Evolutionary conservation across 805 yeast species (phyloP).

Genomic region (Candida palmyrensis): DNA sequence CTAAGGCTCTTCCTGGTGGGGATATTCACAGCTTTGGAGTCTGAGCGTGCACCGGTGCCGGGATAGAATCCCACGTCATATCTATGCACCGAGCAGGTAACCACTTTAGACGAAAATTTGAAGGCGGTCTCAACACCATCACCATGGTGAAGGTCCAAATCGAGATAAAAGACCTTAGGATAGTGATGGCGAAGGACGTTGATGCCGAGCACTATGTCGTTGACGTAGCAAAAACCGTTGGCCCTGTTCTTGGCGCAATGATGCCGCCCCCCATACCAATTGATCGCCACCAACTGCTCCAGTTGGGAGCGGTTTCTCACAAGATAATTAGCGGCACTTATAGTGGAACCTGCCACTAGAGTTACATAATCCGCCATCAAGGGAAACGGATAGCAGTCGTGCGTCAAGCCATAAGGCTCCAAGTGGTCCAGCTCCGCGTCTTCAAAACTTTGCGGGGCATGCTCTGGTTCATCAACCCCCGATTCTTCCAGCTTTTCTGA

Average conservation of each 20-base stretch:
- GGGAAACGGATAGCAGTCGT: constrained; percentile 65
- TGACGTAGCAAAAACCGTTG: constrained; percentile 69
- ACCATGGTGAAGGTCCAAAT: constrained; percentile 75
- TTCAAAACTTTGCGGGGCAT: too few species aligned
- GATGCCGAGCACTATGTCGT: constrained; percentile 61
- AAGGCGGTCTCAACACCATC: constrained; percentile 75
- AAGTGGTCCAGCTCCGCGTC: too few species aligned
- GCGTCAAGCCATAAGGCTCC: constrained; percentile 42
- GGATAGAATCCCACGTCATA: constrained; percentile 68
- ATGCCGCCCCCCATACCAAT: constrained; percentile 81
- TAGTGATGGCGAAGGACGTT: constrained; percentile 43
- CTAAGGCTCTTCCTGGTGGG: constrained; percentile 55
- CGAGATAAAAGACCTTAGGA: constrained; percentile 53
- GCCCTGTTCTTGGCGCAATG: constrained; percentile 54
- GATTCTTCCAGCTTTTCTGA: constrained; percentile 7
- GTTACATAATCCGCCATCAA: constrained; percentile 45
- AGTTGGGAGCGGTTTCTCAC: constrained; percentile 4
- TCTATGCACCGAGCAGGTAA: constrained; percentile 61
- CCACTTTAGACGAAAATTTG: constrained; percentile 46
- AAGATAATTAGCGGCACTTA: constrained; percentile 42
- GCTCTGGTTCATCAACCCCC: too few species aligned
- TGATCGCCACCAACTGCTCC: constrained; percentile 41
- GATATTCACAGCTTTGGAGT: constrained; percentile 40
- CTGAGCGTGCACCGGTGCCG: constrained; percentile 49
- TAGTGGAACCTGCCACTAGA: constrained; percentile 52